phyloP scores from a whole-genome alignment of 208 protist species.

The Herpetomonas muscarum region DNA sequence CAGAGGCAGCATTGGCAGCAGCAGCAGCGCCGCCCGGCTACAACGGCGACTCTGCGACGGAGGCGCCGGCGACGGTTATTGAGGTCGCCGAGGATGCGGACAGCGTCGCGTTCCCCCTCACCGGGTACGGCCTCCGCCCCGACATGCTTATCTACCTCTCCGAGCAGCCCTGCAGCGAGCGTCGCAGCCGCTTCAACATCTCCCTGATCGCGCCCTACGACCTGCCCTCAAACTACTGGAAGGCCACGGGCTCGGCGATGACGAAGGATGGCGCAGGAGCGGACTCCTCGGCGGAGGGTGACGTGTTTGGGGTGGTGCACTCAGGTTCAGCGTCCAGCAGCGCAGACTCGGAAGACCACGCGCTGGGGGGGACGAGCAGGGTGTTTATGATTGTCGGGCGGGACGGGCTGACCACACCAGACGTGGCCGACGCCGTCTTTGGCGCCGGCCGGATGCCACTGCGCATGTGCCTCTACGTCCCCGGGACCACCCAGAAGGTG shows the following conservation, averaged over 20 bases:
- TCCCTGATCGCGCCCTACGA: slow-evolving; percentile 53
- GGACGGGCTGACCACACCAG: slow-evolving; percentile 20
- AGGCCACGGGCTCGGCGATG: neutral
- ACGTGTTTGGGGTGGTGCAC: no score
- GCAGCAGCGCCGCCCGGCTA: slow-evolving; percentile 5
- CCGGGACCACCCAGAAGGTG: slow-evolving; percentile 38
- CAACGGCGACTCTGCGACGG: neutral
- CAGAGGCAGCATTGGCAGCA: neutral
- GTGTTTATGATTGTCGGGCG: slow-evolving; percentile 39
- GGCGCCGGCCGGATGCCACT: slow-evolving; percentile 27
- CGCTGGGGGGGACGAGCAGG: neutral
- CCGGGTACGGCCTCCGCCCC: slow-evolving; percentile 52
- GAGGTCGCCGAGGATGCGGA: slow-evolving; percentile 42
- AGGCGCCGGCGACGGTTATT: slow-evolving; percentile 21
- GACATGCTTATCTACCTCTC: slow-evolving; percentile 66
- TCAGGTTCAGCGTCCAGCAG: no score
- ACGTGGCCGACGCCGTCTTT: slow-evolving; percentile 36
- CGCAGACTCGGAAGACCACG: neutral
- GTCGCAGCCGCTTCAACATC: slow-evolving; percentile 51
- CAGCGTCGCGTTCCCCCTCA: slow-evolving; percentile 50
- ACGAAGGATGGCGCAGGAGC: neutral
- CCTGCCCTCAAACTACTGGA: slow-evolving; percentile 49
- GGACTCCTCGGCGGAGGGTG: slow-evolving; percentile 8
- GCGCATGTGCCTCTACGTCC: slow-evolving; percentile 61
- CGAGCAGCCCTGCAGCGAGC: slow-evolving; percentile 22